A percentile compares a stretch with the other conserved stretches of the same genome.
phyloP scores from a whole-genome alignment of 164 flowering plant genomes.

The Nelumbo lutea region DNA sequence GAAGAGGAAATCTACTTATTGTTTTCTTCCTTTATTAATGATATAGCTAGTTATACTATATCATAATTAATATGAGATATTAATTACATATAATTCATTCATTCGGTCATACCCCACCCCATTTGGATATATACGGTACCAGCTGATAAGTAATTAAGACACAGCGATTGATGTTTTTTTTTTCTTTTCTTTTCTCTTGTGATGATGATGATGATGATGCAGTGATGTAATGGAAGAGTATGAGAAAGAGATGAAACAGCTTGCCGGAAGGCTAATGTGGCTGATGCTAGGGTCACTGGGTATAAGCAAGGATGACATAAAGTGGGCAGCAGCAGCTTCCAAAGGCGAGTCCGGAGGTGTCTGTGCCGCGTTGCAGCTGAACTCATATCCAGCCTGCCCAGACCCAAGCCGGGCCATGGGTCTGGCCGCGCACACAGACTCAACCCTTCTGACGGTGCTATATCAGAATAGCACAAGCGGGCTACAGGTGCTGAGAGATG shows the following conservation, averaged over 20 bases:
- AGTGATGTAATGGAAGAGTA: conserved; percentile 73
- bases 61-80: too few relatives aligned
- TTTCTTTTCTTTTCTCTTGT: background rate
- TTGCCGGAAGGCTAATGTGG: conserved; percentile 54
- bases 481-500: conserved; percentile 58
- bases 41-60: too few relatives aligned
- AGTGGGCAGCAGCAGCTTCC: conserved; percentile 65
- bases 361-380: conserved; percentile 53
- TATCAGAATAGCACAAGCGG: conserved; percentile 75
- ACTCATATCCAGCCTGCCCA: conserved; percentile 87
- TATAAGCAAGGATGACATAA: conserved; percentile 42
- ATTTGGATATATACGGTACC: too few relatives aligned
- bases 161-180: background rate
- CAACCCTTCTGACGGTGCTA: conserved; percentile 77
- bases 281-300: conserved; percentile 62
- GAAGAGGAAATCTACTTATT: background rate
- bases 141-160: too few relatives aligned
- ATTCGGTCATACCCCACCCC: too few relatives aligned
- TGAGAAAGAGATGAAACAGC: conserved; percentile 55
- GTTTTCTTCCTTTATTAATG: background rate
- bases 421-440: conserved; percentile 86
- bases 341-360: conserved; percentile 31
- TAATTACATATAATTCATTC: too few relatives aligned
- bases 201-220: background rate
- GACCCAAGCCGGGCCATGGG: conserved; percentile 96